Percentiles rank a stretch among this genome's conserved stretches.
These are phyloP conservation scores for Leishmania lainsoni DNA, from an alignment of 208 protist species.

Conservation along the genomic window DNA sequence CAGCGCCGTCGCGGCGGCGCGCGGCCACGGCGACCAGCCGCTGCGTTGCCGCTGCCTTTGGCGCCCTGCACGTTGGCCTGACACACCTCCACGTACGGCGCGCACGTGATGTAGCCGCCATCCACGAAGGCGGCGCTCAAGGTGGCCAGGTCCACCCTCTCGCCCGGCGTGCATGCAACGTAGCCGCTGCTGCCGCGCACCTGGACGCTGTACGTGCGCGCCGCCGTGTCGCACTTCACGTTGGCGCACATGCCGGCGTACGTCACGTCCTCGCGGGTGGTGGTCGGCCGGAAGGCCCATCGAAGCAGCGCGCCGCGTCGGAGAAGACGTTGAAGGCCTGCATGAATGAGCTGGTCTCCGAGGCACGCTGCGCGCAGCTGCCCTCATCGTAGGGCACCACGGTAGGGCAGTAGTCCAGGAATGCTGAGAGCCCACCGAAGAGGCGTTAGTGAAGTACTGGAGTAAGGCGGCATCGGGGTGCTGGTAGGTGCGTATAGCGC, in stretches of 20 bases:
- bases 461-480: constrained; percentile 14
- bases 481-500: too few species aligned
- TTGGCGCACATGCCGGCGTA: neutral
- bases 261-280: neutral
- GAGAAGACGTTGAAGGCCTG: neutral
- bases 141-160: neutral
- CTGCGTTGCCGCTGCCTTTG: too few species aligned
- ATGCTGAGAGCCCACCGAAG: neutral
- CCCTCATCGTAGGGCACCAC: too few species aligned
- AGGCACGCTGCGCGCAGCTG: too few species aligned
- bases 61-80: neutral
- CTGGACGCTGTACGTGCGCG: neutral
- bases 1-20: too few species aligned
- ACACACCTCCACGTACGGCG: neutral
- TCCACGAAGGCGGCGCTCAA: neutral
- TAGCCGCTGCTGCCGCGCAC: neutral
- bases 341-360: too few species aligned
- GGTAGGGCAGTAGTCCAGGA: neutral
- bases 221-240: neutral
- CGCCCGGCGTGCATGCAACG: neutral
- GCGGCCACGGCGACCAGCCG: too few species aligned
- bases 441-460: constrained; percentile 34
- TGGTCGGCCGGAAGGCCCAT: neutral
- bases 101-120: neutral
- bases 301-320: neutral